phyloP scores from a whole-genome alignment of 805 yeast genomes.

The Pichia phayaonensis region DNA sequence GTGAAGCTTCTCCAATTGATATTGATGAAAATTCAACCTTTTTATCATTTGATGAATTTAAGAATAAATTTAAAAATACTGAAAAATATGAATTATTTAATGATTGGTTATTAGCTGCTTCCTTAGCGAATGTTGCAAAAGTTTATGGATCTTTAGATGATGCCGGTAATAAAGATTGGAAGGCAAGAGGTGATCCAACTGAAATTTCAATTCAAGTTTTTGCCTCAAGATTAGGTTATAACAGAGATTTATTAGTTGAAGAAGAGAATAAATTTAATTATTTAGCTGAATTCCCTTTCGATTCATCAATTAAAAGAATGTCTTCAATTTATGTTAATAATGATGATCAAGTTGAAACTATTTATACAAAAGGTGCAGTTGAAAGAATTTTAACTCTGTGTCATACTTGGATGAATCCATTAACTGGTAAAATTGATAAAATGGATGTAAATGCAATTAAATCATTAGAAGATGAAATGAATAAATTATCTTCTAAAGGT shows the following conservation, averaged over 20 bases:
- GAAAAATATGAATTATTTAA: conserved; percentile 25
- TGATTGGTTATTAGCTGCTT: conserved; percentile 56
- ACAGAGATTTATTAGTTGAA: conserved; percentile 37
- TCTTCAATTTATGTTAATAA: conserved; percentile 44
- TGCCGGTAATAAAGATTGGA: conserved; percentile 41
- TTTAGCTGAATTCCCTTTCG: conserved; percentile 64
- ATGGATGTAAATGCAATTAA: conserved; percentile 35
- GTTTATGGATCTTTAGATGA: conserved; percentile 43
- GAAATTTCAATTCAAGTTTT: conserved; percentile 84
- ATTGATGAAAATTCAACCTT: conserved; percentile 24
- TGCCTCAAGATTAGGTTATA: conserved; percentile 47
- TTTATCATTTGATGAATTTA: conserved; percentile 23
- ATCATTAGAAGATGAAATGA: conserved; percentile 47
- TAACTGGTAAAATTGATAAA: conserved; percentile 24
- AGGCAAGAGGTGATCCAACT: conserved; percentile 83
- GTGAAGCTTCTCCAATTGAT: conserved; percentile 30
- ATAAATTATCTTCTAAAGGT: conserved; percentile 54
- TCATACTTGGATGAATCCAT: conserved; percentile 40
- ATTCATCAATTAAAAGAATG: conserved; percentile 69
- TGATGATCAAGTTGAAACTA: conserved; percentile 19
- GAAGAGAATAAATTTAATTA: conserved; percentile 34
- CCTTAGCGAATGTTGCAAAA: conserved; percentile 74
- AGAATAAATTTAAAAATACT: conserved; percentile 8
- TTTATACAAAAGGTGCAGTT: conserved; percentile 68
- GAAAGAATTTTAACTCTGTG: conserved; percentile 59